Evolutionary conservation across 164 flowering plant species (phyloP).

Genomic region (Dillenia turbinata): DNA sequence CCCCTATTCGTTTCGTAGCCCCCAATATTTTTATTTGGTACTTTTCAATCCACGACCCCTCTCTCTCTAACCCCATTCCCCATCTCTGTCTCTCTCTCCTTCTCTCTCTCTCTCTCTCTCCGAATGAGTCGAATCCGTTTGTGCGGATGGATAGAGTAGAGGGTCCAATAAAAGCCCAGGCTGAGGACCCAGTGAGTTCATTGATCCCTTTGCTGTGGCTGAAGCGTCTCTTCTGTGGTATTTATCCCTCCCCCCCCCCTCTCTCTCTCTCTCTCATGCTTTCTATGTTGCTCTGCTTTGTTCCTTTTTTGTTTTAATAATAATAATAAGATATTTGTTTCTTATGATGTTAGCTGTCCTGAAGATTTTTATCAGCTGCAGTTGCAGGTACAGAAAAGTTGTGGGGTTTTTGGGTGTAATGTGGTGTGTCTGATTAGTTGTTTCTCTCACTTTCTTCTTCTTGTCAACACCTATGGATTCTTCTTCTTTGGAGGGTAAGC

Average conservation of each 20-base stretch:
- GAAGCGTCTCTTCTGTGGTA: constrained; percentile 28
- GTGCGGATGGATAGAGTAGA: too few species aligned
- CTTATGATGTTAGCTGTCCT: neutral
- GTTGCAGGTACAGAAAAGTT: constrained; percentile 32
- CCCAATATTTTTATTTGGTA: neutral
- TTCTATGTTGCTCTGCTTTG: constrained; percentile 4
- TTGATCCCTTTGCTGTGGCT: constrained; percentile 34
- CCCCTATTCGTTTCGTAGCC: neutral
- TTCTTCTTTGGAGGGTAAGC: constrained; percentile 39
- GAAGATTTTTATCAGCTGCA: constrained; percentile 19
- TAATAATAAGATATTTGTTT: too few species aligned
- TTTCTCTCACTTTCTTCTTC: neutral
- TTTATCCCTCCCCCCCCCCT: constrained; percentile 14
- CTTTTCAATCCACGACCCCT: constrained; percentile 1
- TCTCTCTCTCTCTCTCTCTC: neutral
- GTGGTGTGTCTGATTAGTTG: constrained; percentile 17
- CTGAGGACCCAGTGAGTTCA: constrained; percentile 24
- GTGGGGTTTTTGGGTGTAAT: constrained; percentile 29
- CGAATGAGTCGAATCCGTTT: neutral
- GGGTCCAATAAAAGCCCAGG: constrained; percentile 30
- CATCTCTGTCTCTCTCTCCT: constrained; percentile 27
- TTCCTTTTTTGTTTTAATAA: constrained; percentile 1
- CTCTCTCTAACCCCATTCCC: constrained; percentile 10
- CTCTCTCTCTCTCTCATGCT: neutral
- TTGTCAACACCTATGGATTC: constrained; percentile 28